Evolutionary conservation across 2,329 filamentous ascomycete genomes (phyloP), one percentile per base, ranked within the genome.

Genomic region (Harringtonia aguacate): DNA sequence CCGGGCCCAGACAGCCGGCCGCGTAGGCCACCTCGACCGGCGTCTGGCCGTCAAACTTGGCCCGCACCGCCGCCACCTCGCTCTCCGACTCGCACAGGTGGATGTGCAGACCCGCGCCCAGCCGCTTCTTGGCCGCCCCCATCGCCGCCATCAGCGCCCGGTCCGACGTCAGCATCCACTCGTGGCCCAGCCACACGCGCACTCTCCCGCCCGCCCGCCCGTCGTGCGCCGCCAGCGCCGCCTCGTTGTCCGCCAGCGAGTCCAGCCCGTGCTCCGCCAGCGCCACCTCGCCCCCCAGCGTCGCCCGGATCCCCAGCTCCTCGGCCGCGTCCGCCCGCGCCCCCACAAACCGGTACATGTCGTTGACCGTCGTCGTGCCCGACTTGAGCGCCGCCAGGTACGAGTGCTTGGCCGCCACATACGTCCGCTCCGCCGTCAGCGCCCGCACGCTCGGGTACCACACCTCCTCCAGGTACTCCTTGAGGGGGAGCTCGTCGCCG

Each of bases 161-260:
- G 30, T 44, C 36, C 21, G 42, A 44, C 20, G 42, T 44, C 36
- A 44, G 36, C 36, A 44, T 44, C 42, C 42, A 44, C 42, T 44
- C 42, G 15, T 29, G 42, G 9, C 42, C 42, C 4, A 44, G 42
- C 42, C 42, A 44, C 18, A 44, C 42, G 4, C 30, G 36, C n/a
- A 44, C 30, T 8, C 42, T 36, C 15, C 36, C 42, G 12, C 4
- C 7, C 6, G 20, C 28, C n/a, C 18, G 8, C 15, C 36, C 36
- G 30, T 44, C n/a, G 22, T 44, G 30, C 22, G 15, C n/a, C 20
- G 15, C 15, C 10, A 44, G 39, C 10, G 42, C 42, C 4, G n/a
- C 36, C 20, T 44, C 42, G 36, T 44, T 44, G 29, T 44, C 42
- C 5, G 14, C 15, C n/a, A 44, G 20, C 12, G 36, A 29, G n/a